Conservation (phyloP, 2,329 filamentous ascomycete species). For the Zymoseptoria crescenta region DNA sequence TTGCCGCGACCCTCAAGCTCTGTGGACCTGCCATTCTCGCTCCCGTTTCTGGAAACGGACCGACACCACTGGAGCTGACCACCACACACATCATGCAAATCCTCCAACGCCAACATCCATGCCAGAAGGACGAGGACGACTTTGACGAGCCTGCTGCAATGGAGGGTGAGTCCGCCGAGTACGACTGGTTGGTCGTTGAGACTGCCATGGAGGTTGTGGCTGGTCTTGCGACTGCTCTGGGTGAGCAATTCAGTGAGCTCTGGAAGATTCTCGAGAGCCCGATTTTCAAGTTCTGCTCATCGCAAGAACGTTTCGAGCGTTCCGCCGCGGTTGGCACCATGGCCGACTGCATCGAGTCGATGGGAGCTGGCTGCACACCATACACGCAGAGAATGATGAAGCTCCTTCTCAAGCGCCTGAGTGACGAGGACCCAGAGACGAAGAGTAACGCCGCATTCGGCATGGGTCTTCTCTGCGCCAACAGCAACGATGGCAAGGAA, state of each 20-base stretch:
- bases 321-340: slow-evolving; percentile 86
- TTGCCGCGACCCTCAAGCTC: slow-evolving; percentile 81
- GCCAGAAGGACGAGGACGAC: slow-evolving; percentile 81
- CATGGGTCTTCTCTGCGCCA: slow-evolving; percentile 72
- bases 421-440: slow-evolving; percentile 82
- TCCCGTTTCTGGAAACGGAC: slow-evolving; percentile 50
- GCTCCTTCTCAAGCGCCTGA: slow-evolving; percentile 75
- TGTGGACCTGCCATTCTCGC: slow-evolving; percentile 81
- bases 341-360: slow-evolving; percentile 80
- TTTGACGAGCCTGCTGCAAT: slow-evolving; percentile 67
- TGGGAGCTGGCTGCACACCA: slow-evolving; percentile 71
- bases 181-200: slow-evolving; percentile 95
- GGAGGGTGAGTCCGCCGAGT: slow-evolving; percentile 74
- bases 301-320: slow-evolving; percentile 77
- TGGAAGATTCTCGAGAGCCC: slow-evolving; percentile 97
- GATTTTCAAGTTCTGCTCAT: slow-evolving; percentile 78
- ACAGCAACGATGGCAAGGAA: slow-evolving; percentile 66
- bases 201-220: slow-evolving; percentile 87
- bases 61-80: slow-evolving; percentile 47
- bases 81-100: slow-evolving; percentile 68
- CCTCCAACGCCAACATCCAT: slow-evolving; percentile 83
- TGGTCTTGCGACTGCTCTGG: slow-evolving; percentile 74
- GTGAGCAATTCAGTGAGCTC: slow-evolving; percentile 70
- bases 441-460: slow-evolving; percentile 95
- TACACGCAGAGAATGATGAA: slow-evolving; percentile 71